Evolutionary conservation across 2,329 filamentous ascomycete species (phyloP), one percentile per base, ranked within the genome.

Genomic region (Xylariaceae sp.): DNA sequence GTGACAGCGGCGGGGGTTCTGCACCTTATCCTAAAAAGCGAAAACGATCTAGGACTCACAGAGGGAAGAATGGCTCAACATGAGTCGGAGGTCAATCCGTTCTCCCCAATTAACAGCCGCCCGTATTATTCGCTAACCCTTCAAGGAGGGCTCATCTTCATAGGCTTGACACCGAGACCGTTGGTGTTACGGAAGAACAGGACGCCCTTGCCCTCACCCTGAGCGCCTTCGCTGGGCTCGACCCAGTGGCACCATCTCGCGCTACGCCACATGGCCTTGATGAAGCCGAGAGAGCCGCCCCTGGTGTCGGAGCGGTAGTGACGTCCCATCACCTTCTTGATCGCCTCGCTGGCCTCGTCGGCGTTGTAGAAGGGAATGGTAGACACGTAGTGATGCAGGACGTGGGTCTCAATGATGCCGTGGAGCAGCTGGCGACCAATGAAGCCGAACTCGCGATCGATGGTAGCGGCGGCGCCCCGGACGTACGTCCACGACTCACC

Each of bases 331-430:
- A 98, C 73, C 44, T 78, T 78, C 75, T 89, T 88, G 76, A 97
- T 94, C 57, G 89, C 89, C 55, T 96, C 89, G 55, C 81, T 84
- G 41, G 90, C 89, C 70, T 96, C 89, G 54, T 95, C 88, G 59
- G 89, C 90, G 65, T 96, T 76, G 71, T 97, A 97, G 71, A 96
- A 96, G 47, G 90, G 90, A 52, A 97, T 97, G 59, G 81, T 87
- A 68, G 85, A 90, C 63, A 97, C 80, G 67, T 95, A 97, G 77
- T 97, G 90, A 74, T 97, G 90, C 45, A 95, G 85, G 44, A 97
- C 90, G 69, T 97, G 90, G 34, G 90, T 96, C 74, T 96, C 90
- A 64, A 96, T 83, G 66, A 97, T 96, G 57, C 89, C 90, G 74
- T 97, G 90, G 63, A 96, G 74, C 46, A 97, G 76, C 54, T 84